Conservation (phyloP, 257 asterid genomes). For the Solanum sejunctum region DNA sequence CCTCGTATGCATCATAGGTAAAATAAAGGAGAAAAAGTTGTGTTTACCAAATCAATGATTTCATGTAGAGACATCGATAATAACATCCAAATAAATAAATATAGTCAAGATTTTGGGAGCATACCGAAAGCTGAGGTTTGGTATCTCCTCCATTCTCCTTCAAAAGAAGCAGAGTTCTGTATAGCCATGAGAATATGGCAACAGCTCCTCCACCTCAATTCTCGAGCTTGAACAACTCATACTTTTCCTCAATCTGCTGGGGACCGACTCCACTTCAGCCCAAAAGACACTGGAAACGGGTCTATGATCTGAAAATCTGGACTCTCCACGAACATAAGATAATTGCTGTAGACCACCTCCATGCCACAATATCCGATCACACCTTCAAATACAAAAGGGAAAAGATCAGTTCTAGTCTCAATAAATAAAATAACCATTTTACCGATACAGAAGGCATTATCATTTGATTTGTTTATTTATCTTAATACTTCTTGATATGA, state of each 20-base stretch:
- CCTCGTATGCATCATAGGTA: neutral
- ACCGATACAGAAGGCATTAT: neutral
- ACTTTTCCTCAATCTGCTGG: slow-evolving; percentile 78
- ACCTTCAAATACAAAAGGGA: slow-evolving; percentile 38
- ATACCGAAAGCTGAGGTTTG: slow-evolving; percentile 10
- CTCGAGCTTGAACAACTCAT: slow-evolving; percentile 83
- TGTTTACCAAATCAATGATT: neutral
- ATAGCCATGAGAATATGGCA: slow-evolving; percentile 86
- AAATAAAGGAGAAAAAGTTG: neutral
- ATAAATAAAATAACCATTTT: neutral
- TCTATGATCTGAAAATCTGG: slow-evolving; percentile 89
- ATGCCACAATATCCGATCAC: slow-evolving; percentile 88
- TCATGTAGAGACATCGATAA: neutral
- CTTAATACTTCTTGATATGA: neutral
- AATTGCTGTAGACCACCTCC: slow-evolving; percentile 89
- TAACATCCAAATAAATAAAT: neutral
- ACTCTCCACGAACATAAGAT: slow-evolving; percentile 80
- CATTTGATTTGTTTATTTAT: neutral
- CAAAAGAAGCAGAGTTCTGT: slow-evolving; percentile 94
- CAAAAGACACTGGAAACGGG: slow-evolving; percentile 91
- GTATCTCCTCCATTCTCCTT: slow-evolving; percentile 3
- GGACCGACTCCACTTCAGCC: slow-evolving; percentile 93
- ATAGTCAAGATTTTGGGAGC: neutral
- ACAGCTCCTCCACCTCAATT: slow-evolving; percentile 79
- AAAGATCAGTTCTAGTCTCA: slow-evolving; percentile 11